Base-by-base conservation (phyloP, 164 flowering plant species). In the Chloranthus sessilifolius region DNA sequence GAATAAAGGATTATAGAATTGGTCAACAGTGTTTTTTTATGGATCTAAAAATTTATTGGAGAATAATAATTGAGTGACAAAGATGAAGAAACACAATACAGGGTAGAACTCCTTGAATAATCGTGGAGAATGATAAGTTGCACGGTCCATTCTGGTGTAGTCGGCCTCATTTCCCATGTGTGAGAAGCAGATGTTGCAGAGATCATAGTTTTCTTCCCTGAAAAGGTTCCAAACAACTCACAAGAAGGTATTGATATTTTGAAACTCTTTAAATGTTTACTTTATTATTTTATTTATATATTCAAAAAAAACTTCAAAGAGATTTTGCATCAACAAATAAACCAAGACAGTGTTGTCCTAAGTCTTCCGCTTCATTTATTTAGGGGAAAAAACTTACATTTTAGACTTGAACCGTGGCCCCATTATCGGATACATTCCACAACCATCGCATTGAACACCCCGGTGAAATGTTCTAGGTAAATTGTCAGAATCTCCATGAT, bases 391-490 rank as follows among this genome's bases (percentile, higher is more conserved):
- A n/a, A 33, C 94, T 75, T 80, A 92, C 99, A 81, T 86, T 84
- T 71, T 75, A 6, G 99, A 92, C 65, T 86, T 86, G 75, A 66
- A 88, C 11, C 99, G 80, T 16, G 91, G 80, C 6, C 99, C 99
- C 48, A 71, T 70, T 14, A 92, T 88, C 7, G 99, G 99, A 71
- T 71, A 66, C 53, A 72, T 78, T 8, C 88, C 95, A 69, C 99
- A 92, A 14, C 82, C 92, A 76, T 88, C 97, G 55, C 99, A 92
- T 1, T 47, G 71, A 46, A 92, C 67, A 44, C 95, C 96, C 39
- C 50, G 73, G 54, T 92, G 99, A 65, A 86, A 78, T 5, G 73
- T 56, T 28, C 65, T 62, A 5, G 66, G 73, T 56, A 52, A 41
- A 28, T 52, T 57, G 47, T 67, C 74, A 59, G 27, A 24, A 19